Evolutionary conservation across 805 yeast species (phyloP).

Genomic region (Ascoidea asiatica): DNA sequence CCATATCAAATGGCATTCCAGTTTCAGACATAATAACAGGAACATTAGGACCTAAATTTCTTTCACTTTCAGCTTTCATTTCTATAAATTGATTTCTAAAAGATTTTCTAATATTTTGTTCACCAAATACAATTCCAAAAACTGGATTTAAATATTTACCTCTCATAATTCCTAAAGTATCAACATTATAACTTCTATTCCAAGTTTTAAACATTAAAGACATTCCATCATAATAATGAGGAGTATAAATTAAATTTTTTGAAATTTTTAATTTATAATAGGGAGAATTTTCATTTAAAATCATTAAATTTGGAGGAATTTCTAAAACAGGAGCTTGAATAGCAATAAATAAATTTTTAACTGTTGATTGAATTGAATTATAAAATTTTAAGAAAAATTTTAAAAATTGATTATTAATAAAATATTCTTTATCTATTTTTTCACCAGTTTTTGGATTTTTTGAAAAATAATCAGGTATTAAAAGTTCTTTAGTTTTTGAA

Average conservation of each 20-base stretch:
- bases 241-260: conserved; percentile 55
- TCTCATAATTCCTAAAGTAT: conserved; percentile 78
- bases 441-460: conserved; percentile 24
- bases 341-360: conserved; percentile 37
- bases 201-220: conserved; percentile 85
- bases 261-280: conserved; percentile 24
- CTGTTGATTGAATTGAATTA: conserved; percentile 28
- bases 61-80: conserved; percentile 50
- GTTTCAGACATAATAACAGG: conserved; percentile 84
- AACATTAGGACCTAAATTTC: conserved; percentile 42
- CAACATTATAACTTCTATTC: conserved; percentile 74
- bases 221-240: conserved; percentile 93
- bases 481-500: conserved; percentile 21
- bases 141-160: conserved; percentile 62
- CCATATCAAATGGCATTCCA: conserved; percentile 98
- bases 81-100: conserved; percentile 54
- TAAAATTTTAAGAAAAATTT: conserved; percentile 44
- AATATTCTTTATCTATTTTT: conserved; percentile 33
- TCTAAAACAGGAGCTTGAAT: conserved; percentile 77
- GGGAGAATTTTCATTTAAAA: conserved; percentile 22
- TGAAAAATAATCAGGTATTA: conserved; percentile 39
- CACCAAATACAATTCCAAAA: conserved; percentile 73
- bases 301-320: conserved; percentile 54
- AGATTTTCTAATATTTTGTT: conserved; percentile 59
- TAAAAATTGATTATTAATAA: conserved; percentile 52